Conservation (phyloP, 768 basidiomycete genomes). For the Lepiota subincarnata region DNA sequence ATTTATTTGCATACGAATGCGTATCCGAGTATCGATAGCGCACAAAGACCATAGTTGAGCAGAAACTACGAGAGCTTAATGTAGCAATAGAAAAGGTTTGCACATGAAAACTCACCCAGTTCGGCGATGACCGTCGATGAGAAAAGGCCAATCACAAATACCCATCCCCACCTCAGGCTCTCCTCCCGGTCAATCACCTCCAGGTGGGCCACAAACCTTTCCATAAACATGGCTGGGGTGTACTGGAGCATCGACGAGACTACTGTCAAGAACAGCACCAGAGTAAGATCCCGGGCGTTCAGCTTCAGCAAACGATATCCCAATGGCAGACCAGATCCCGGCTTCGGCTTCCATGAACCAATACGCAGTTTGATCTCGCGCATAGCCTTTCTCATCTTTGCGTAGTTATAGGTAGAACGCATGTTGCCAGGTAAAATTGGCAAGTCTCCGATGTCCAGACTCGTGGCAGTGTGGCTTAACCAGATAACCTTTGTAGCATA, state of each 20-base stretch:
- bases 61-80: slow-evolving; percentile 35
- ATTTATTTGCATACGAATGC: slow-evolving; percentile 73
- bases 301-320: slow-evolving; percentile 57
- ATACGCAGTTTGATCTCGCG: slow-evolving; percentile 46
- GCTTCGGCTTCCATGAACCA: slow-evolving; percentile 52
- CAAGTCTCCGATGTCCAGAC: slow-evolving; percentile 82
- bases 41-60: slow-evolving; percentile 70
- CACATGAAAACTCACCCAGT: slow-evolving; percentile 23
- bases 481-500: slow-evolving; percentile 86
- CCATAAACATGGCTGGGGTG: slow-evolving; percentile 59
- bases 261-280: slow-evolving; percentile 48
- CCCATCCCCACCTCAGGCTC: slow-evolving; percentile 69
- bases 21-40: slow-evolving; percentile 64
- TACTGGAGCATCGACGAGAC: slow-evolving; percentile 64
- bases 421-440: slow-evolving; percentile 75
- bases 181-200: slow-evolving; percentile 56
- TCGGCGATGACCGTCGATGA: slow-evolving; percentile 27
- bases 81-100: background rate
- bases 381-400: slow-evolving; percentile 56
- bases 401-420: slow-evolving; percentile 62
- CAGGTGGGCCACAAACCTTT: slow-evolving; percentile 56
- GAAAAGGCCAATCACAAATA: slow-evolving; percentile 42
- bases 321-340: slow-evolving; percentile 63
- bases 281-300: slow-evolving; percentile 40
- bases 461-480: slow-evolving; percentile 70